A percentile compares a stretch with the other conserved stretches of the same genome.
Evolutionary conservation across 176 grass and related monocot species (phyloP).

Genomic region (Hyparrhenia diplandra): DNA sequence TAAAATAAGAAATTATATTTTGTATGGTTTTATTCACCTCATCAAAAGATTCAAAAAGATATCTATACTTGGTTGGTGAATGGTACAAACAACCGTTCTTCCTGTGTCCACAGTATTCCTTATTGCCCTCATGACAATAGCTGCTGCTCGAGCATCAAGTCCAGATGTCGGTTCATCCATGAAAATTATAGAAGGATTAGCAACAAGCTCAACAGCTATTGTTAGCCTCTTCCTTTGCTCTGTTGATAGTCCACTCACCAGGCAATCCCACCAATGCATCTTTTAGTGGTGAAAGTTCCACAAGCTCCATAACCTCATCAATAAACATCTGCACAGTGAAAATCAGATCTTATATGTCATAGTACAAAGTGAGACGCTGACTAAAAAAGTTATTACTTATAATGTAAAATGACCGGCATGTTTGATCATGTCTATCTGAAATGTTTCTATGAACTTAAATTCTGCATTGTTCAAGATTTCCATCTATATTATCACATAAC

Average conservation of each 20-base stretch:
- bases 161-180: conserved; percentile 94
- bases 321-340: conserved; percentile 63
- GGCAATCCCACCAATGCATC: conserved; percentile 67
- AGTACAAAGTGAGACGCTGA: not conserved
- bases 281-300: conserved; percentile 65
- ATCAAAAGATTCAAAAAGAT: conserved; percentile 93
- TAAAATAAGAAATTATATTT: not conserved
- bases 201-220: conserved; percentile 84
- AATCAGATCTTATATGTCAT: conserved; percentile 5
- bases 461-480: not conserved
- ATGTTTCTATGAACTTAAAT: not conserved
- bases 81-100: conserved; percentile 75
- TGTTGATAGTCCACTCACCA: conserved; percentile 73
- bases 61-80: conserved; percentile 84
- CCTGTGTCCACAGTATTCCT: conserved; percentile 78
- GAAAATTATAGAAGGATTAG: conserved; percentile 87
- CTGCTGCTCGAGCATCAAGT: conserved; percentile 78
- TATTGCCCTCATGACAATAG: conserved; percentile 88
- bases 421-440: not conserved
- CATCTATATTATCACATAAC: not conserved
- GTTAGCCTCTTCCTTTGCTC: conserved; percentile 86
- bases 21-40: conserved; percentile 45
- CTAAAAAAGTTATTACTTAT: not conserved
- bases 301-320: conserved; percentile 85
- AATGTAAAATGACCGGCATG: not conserved